Base-by-base conservation (phyloP, 2,329 filamentous ascomycete species). In the Ustulina deusta region DNA sequence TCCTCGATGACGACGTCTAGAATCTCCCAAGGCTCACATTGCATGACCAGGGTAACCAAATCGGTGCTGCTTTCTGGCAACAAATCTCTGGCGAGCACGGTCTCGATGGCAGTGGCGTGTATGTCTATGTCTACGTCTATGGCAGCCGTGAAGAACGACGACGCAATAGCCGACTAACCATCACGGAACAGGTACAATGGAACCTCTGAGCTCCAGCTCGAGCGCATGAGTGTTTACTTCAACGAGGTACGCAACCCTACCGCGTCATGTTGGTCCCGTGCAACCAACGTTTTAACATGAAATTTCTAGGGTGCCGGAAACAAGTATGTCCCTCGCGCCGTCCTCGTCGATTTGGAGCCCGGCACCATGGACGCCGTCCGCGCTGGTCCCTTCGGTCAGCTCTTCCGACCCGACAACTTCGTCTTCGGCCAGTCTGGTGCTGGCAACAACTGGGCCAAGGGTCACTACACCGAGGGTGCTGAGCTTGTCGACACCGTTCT, bases 391-490 rank as follows among this genome's bases (percentile, higher is more conserved):
- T 98, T 98, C 83, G 96, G 96, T 78, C 93, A 97, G 87, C 94
- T 99, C 77, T 98, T 99, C 94, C 94, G 96, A 75, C 96, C 96
- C 82, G 96, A 99, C 88, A 99, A 98, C 92, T 98, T 98, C 86
- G 94, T 98, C 81, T 98, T 98, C 84, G 96, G 96, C 78, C 96
- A 98, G 88, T 98, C 96, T 78, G 95, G 96, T 89, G 96, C 96
- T 83, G 96, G 96, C 86, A 99, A 99, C 93, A 98, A 98, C 91
- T 99, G 96, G 96, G 96, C 96, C 84, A 99, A 98, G 91, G 96
- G 96, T 86, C 96, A 99, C 84, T 99, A 99, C 90, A 99, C 96
- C 74, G 96, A 99, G 88, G 96, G 96, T 90, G 96, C 96, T 77
- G 96, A 99, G 87, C 90, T 98, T 73, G 96, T 99, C 76, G 96